Base-by-base conservation (phyloP, 83 land plant species). In the Picea engelmannii region DNA sequence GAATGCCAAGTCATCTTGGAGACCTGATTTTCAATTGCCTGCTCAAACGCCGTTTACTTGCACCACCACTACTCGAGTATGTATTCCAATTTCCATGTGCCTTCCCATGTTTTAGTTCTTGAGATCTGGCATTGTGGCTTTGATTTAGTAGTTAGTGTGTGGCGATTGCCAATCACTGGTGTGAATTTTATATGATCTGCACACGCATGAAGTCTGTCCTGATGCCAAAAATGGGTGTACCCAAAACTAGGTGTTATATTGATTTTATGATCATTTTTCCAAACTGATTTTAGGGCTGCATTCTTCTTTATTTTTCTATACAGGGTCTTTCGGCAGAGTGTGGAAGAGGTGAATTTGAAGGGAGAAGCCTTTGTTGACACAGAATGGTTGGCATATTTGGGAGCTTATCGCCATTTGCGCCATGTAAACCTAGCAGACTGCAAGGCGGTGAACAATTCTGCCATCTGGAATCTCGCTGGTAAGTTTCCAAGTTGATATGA, bases 371-470 rank as follows among this genome's bases (percentile, higher is more conserved):
- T 44, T 81, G 95, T 97, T 27, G 98, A 91, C 86, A 92, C 94
- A n/a, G 99, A 97, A 83, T 97, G 99, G 99, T 85, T 95, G 89
- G 97, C 93, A 18, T 97, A 97, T 71, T 58, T 97, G 73, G 97
- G 98, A 44, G 94, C 89, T 63, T 97, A 92, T 73, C 90, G 85
- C 13, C 84, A 87, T 87, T 85, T 97, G 78, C 91, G 92, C 13
- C 82, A 82, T 52, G 68, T 93, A 27, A 83, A 85, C 75, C 60
- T 93, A n/a, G 84, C 95, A 10, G 91, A 87, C 62, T 97, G 99
- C 80, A 88, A 79, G 58, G 81, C 86, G 11, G 60, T 97, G 79
- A 90, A 85, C 38, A 89, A 90, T 87, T 85, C 90, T 76, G 93
- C 96, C 21, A 66, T 97, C 73, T 96, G 95, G 96, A 78, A 86